phyloP scores from a whole-genome alignment of 371 early-diverging fungal species.

The Gilbertella persicaria region DNA sequence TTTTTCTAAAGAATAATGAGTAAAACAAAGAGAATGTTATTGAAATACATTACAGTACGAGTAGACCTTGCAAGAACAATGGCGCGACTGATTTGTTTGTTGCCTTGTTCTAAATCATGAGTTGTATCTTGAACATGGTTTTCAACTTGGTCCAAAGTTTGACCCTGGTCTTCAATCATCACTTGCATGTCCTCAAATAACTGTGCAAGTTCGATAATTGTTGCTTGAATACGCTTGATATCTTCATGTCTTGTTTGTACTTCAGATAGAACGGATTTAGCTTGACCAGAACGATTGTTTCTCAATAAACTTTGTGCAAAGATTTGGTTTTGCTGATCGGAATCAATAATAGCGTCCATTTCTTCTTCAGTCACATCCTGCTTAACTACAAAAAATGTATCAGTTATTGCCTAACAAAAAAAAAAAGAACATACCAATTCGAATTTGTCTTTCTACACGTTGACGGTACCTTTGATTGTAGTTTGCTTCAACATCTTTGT shows the following conservation, averaged over 20 bases:
- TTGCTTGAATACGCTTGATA: slow-evolving; percentile 85
- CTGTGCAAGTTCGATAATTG: slow-evolving; percentile 85
- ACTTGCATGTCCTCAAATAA: slow-evolving; percentile 91
- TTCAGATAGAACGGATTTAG: slow-evolving; percentile 77
- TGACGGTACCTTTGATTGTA: slow-evolving; percentile 84
- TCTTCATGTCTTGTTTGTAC: slow-evolving; percentile 89
- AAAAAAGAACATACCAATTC: too few species aligned
- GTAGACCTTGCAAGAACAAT: slow-evolving; percentile 71
- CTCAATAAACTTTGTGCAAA: slow-evolving; percentile 87
- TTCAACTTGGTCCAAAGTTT: slow-evolving; percentile 74
- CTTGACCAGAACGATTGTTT: slow-evolving; percentile 77
- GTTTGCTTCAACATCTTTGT: slow-evolving; percentile 78
- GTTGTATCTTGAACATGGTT: slow-evolving; percentile 63
- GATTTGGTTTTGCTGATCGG: slow-evolving; percentile 72
- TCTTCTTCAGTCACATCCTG: slow-evolving; percentile 86
- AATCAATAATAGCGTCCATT: slow-evolving; percentile 74
- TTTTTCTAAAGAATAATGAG: slow-evolving; percentile 49
- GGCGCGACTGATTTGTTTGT: slow-evolving; percentile 69
- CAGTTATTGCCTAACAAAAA: too few species aligned
- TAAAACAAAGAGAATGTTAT: background rate
- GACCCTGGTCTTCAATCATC: slow-evolving; percentile 81
- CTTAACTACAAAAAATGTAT: slow-evolving; percentile 67
- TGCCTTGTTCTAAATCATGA: slow-evolving; percentile 72
- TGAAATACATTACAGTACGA: slow-evolving; percentile 60
- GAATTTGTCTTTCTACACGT: slow-evolving; percentile 82